Evolutionary conservation across 2,329 filamentous ascomycete species (phyloP).

Genomic region (Akanthomyces lecanii): DNA sequence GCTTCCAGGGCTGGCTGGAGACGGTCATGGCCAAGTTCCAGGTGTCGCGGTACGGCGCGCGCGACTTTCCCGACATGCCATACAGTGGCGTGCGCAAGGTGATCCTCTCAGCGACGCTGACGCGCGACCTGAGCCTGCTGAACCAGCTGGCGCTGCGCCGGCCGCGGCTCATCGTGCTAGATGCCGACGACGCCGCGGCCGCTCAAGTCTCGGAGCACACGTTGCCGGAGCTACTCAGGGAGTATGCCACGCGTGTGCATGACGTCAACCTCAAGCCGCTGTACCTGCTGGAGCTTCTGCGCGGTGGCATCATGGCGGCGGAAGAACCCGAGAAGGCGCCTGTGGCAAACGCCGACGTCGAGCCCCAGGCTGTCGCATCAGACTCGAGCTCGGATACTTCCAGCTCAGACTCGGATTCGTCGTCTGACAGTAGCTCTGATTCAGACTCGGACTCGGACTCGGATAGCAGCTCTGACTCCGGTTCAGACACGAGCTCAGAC

Average conservation of each 20-base stretch:
- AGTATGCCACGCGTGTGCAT: conserved; percentile 64
- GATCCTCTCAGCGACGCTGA: conserved; percentile 89
- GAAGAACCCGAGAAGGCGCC: conserved; percentile 15
- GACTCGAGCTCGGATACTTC: conserved; percentile 28
- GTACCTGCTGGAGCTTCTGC: conserved; percentile 74
- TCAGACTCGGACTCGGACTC: conserved; percentile 23
- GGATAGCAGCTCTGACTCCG: conserved; percentile 20
- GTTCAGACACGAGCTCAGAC: conserved; percentile 17
- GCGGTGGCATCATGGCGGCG: conserved; percentile 45
- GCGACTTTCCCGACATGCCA: conserved; percentile 51
- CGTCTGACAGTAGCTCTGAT: conserved; percentile 35
- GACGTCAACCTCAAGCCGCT: conserved; percentile 73
- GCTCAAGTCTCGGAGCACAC: conserved; percentile 42
- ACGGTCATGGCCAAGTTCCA: conserved; percentile 62
- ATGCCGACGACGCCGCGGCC: conserved; percentile 47
- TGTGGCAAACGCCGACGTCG: background rate
- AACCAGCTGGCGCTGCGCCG: conserved; percentile 66
- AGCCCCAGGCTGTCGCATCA: conserved; percentile 25
- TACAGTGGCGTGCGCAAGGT: conserved; percentile 67
- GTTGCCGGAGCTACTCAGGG: conserved; percentile 60
- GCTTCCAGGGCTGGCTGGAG: conserved; percentile 86
- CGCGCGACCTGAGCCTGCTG: conserved; percentile 75
- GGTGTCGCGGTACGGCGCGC: conserved; percentile 43
- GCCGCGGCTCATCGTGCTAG: conserved; percentile 73
- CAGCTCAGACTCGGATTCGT: conserved; percentile 18